A percentile compares a stretch with the other conserved stretches of the same genome.
phyloP scores from a whole-genome alignment of 108 stramenopile genomes.

The Fragilaria radians region DNA sequence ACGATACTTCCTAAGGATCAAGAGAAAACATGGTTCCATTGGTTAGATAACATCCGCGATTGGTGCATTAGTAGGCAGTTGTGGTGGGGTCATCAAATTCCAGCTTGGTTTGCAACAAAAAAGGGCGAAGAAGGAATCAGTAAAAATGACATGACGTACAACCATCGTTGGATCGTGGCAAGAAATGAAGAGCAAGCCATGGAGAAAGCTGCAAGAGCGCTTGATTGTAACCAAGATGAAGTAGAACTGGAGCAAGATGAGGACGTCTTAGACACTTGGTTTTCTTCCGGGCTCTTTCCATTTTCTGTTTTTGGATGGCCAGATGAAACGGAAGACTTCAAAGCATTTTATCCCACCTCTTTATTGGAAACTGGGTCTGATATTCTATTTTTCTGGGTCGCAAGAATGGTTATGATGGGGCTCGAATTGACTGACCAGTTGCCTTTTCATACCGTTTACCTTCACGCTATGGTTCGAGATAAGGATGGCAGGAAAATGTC shows the following conservation, averaged over 20 bases:
- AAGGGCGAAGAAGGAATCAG: slow-evolving; percentile 53
- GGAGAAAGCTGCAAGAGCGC: slow-evolving; percentile 61
- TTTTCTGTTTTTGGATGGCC: slow-evolving; percentile 99
- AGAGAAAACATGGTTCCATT: slow-evolving; percentile 94
- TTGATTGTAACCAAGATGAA: slow-evolving; percentile 78
- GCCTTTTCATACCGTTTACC: slow-evolving; percentile 95
- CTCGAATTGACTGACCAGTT: slow-evolving; percentile 94
- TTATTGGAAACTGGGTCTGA: slow-evolving; percentile 98
- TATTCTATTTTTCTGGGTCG: slow-evolving; percentile 99
- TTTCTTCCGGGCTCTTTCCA: slow-evolving; percentile 97
- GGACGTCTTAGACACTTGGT: slow-evolving; percentile 99
- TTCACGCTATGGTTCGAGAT: slow-evolving; percentile 99
- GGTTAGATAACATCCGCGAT: slow-evolving; percentile 98
- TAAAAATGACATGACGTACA: slow-evolving; percentile 81
- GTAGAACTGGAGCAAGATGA: slow-evolving; percentile 89
- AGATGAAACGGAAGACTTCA: slow-evolving; percentile 85
- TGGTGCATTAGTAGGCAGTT: slow-evolving; percentile 99
- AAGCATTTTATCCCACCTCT: slow-evolving; percentile 98
- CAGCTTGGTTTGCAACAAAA: slow-evolving; percentile 95
- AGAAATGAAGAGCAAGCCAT: slow-evolving; percentile 86
- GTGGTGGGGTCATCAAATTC: slow-evolving; percentile 99
- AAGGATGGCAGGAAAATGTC: slow-evolving; percentile 99
- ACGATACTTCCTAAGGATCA: slow-evolving; percentile 91
- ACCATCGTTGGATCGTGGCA: slow-evolving; percentile 96
- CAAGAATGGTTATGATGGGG: slow-evolving; percentile 99